A percentile compares a stretch with the other conserved stretches of the same genome.
Conservation (phyloP, 352 stramenopile genomes). For the Phytophthora idaei region DNA sequence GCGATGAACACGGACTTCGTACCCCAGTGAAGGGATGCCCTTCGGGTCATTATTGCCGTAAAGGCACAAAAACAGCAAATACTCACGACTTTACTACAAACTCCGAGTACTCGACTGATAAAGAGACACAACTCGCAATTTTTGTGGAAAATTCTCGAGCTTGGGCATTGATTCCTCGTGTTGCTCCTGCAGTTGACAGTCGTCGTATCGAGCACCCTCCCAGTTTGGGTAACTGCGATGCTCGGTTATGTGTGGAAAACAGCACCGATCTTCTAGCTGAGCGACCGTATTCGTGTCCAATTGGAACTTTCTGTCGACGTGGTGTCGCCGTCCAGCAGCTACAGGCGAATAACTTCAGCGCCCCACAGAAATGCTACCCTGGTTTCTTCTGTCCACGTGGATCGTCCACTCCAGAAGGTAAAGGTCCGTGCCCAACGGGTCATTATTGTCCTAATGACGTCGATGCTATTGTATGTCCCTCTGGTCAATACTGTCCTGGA, state of each 20-base stretch:
- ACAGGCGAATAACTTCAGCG: constrained; percentile 90
- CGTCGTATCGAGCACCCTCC: constrained; percentile 73
- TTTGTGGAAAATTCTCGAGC: constrained; percentile 57
- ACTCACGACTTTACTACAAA: constrained; percentile 68
- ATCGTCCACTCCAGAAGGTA: constrained; percentile 91
- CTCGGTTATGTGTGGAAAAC: constrained; percentile 56
- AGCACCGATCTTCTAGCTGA: constrained; percentile 74
- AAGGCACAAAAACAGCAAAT: constrained; percentile 91
- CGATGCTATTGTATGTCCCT: constrained; percentile 91
- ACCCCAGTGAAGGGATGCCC: constrained; percentile 87
- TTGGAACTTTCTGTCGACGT: constrained; percentile 93
- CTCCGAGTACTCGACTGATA: constrained; percentile 59
- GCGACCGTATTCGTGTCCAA: constrained; percentile 93
- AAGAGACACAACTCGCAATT: constrained; percentile 64
- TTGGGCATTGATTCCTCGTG: constrained; percentile 57
- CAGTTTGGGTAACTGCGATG: constrained; percentile 49
- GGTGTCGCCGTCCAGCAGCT: constrained; percentile 77
- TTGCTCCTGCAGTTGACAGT: constrained; percentile 55
- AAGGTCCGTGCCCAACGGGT: constrained; percentile 94
- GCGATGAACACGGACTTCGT: constrained; percentile 87
- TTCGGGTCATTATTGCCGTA: constrained; percentile 92
- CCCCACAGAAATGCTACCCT: constrained; percentile 94
- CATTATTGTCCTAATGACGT: constrained; percentile 94
- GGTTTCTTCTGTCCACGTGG: constrained; percentile 97
- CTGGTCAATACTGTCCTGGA: constrained; percentile 94